Percentiles rank a stretch among this genome's conserved stretches.
These are phyloP conservation scores for Fusarium protoensiforme DNA, from an alignment of 2,329 filamentous ascomycete species.

Conservation along the genomic window DNA sequence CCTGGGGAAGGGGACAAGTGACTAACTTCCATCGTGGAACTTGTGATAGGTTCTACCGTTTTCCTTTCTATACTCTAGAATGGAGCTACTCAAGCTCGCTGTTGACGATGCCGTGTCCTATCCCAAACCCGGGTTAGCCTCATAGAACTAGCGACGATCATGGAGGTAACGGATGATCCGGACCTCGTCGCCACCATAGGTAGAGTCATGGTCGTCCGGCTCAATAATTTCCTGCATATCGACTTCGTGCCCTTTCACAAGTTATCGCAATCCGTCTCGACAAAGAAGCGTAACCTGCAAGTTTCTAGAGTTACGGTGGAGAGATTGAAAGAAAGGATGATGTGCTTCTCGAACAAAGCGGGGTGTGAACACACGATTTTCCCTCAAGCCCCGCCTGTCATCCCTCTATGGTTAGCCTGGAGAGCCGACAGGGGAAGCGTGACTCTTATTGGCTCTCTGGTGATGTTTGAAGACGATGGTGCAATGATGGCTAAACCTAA, in stretches of 20 bases:
- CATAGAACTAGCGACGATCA: background rate
- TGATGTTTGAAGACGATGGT: background rate
- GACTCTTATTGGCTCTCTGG: background rate
- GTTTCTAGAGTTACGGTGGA: background rate
- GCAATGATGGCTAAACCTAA: background rate
- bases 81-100: constrained; percentile 6
- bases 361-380: background rate
- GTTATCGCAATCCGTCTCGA: background rate
- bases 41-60: constrained; percentile 18
- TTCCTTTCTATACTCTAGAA: constrained; percentile 12
- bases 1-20: background rate
- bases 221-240: background rate
- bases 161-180: background rate
- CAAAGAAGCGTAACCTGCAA: background rate
- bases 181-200: background rate
- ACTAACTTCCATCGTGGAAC: constrained; percentile 13
- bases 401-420: background rate
- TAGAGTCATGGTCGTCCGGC: background rate
- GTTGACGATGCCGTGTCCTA: constrained; percentile 7
- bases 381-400: background rate
- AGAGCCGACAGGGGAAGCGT: background rate
- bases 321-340: background rate
- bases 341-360: background rate
- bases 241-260: background rate
- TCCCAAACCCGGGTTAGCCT: background rate